Evolutionary conservation across 345 rosid genomes (phyloP), one percentile per base, ranked within the genome.

Genomic region (Murraya koenigii): DNA sequence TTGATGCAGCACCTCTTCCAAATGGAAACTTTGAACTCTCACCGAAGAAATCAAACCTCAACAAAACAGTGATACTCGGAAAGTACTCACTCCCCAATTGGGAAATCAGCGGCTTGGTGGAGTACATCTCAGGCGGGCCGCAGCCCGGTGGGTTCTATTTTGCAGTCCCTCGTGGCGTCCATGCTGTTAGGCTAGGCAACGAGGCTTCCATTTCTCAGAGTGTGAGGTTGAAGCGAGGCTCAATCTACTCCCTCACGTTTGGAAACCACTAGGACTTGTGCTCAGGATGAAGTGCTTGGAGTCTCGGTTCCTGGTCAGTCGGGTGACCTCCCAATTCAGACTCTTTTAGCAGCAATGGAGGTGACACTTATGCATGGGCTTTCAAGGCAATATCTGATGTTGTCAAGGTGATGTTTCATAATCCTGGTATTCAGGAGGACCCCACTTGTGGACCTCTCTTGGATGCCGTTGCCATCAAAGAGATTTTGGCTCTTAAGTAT

Each of bases 401-500:
- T 77, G 88, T 85, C 14, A 90, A 75, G 87, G 71, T 95, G 77
- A 88, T 87, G 10, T 93, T 95, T 79, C 90, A 93, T 71, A 95
- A 95, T 49, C 91, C 91, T 30, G 97, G 98, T 8, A 47, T 95
- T 66, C 98, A 95, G 81, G 98, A 95, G 65, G 93, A 89, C 39
- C 90, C 92, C 66, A 2, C 95, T 44, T 93, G 97, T 76, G 98
- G 98, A 0, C 97, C 98, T 1, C 84, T 95, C 8, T 52, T 95
- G 81, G 98, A 93, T 25, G 89, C 94, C 52, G 81, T 93, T 72
- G 97, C 98, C 25, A 93, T 95, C 81, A 95, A 95, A 76, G 92
- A 90, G 78, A 75, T 95, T 69, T 69, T 68, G 2, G 91, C 97
- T 4, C 85, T 83, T 52, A 80, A 19, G 72, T 85, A 83, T 63